Base-by-base conservation (phyloP, 164 flowering plant genomes). In the Liriodendron chinense region DNA sequence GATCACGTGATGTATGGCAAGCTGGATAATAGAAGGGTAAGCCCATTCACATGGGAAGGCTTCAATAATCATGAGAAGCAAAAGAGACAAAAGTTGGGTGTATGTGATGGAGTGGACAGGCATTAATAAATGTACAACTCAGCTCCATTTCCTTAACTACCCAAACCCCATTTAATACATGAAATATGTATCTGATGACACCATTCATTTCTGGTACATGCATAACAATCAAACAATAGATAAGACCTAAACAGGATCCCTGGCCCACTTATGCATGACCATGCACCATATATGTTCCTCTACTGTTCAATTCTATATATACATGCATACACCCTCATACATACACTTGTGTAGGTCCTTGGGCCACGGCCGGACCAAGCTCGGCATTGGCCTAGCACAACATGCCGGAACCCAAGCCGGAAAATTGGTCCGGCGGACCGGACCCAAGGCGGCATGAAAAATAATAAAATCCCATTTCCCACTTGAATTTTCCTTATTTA, bases 11-110 rank as follows among this genome's bases (percentile, higher is more conserved):
- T 62, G 65, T 5, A 21, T 20, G 23, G 4, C 43, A 34, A 34
- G 3, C 43, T 34, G 43, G 43, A 3, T 34, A 34, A 34, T 34
- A 22, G 8, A 22, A 22, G 24, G 65, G 65, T 18, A 62, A 62
- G 65, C 21, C 56, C 69, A 28, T 69, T 84, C 91, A 87, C 89
- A 85, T 86, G 89, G 87, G 83, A 82, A 53, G 57, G 78, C 80
- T 63, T 61, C 85, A 85, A 88, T 85, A 78, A 84, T 78, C 80
- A 84, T 80, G 64, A 72, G 82, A 80, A 69, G 83, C 82, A 69
- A 80, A 84, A 80, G 86, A 89, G 88, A 86, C 89, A 84, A 78
- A 69, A 84, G 81, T 81, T 84, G 84, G 85, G 84, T 87, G 88
- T 84, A 24, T 83, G 82, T 53, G 57, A 53, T 53, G 16, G 57